Percentiles rank a stretch among this genome's conserved stretches.
Evolutionary conservation across 352 stramenopile genomes (phyloP).

Genomic region (Thalassiosira hispida): DNA sequence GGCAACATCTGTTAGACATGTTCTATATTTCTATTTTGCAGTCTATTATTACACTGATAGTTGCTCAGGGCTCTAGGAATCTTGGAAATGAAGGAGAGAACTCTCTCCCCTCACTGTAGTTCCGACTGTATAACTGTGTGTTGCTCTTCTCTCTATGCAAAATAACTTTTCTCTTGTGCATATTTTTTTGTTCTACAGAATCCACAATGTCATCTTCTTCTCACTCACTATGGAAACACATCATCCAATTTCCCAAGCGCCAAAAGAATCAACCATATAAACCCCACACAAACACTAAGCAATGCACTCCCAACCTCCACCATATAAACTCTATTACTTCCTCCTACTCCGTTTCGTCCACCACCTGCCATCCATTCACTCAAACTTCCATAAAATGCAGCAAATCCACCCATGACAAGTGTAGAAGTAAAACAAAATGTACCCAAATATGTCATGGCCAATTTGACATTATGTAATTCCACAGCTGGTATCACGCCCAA

Average conservation of each 20-base stretch:
- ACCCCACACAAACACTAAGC: conserved; percentile 73
- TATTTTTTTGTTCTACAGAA: no score
- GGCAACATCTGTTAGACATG: no score
- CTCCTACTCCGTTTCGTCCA: conserved; percentile 7
- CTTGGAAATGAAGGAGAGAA: no score
- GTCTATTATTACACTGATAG: no score
- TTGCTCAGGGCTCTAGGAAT: no score
- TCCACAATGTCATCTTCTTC: no score
- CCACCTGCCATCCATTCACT: conserved; percentile 32
- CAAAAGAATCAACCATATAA: conserved; percentile 74
- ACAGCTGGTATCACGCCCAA: conserved; percentile 91
- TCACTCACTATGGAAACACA: no score
- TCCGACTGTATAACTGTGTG: no score
- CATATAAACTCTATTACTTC: conserved; percentile 56
- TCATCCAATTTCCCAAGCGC: conserved; percentile 45
- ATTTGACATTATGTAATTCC: conserved; percentile 86
- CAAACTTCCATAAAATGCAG: conserved; percentile 84
- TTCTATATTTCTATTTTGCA: no score
- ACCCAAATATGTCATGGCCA: conserved; percentile 89
- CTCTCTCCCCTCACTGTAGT: no score
- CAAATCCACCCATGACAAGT: conserved; percentile 91
- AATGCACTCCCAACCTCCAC: conserved; percentile 52
- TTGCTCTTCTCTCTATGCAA: no score
- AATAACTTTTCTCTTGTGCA: no score
- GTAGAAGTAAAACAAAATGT: conserved; percentile 91